Evolutionary conservation across 2,329 filamentous ascomycete genomes (phyloP).

Genomic region (Thielaviopsis punctulata): DNA sequence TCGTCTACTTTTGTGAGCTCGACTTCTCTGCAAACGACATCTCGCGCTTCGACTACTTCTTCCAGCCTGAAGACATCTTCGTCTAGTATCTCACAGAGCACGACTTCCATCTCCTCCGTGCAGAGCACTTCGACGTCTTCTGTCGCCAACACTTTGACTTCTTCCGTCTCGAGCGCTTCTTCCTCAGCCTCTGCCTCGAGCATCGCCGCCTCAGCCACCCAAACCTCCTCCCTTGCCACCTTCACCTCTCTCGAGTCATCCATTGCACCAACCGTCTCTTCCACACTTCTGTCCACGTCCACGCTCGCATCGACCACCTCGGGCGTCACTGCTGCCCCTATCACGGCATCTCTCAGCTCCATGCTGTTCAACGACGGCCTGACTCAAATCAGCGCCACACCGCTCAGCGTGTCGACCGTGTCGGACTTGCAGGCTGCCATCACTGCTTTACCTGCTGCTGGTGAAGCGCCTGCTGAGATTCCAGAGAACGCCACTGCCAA

Average conservation of each 20-base stretch:
- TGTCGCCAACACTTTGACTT: background rate
- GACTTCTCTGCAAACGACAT: background rate
- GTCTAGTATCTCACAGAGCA: background rate
- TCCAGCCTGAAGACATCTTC: background rate
- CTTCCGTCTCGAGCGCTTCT: background rate
- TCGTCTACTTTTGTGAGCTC: background rate
- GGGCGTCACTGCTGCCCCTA: background rate
- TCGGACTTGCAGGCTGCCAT: constrained; percentile 6
- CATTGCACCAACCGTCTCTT: no score
- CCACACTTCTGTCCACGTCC: background rate
- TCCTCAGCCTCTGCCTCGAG: background rate
- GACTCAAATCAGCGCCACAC: background rate
- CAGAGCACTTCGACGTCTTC: background rate
- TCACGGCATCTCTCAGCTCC: background rate
- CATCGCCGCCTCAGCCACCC: no score
- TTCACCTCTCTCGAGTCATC: background rate
- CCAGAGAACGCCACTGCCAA: constrained; percentile 2
- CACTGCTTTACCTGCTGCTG: background rate
- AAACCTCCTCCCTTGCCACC: background rate
- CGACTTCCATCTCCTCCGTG: background rate
- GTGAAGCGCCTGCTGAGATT: background rate
- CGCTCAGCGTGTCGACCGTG: constrained; percentile 6
- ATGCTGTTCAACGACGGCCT: background rate
- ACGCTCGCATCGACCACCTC: background rate
- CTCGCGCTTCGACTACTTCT: background rate